A percentile compares a stretch with the other conserved stretches of the same genome.
Conservation (phyloP, 228 moss, liverwort and hornwort genomes). For the Sphagnum magellanicum region DNA sequence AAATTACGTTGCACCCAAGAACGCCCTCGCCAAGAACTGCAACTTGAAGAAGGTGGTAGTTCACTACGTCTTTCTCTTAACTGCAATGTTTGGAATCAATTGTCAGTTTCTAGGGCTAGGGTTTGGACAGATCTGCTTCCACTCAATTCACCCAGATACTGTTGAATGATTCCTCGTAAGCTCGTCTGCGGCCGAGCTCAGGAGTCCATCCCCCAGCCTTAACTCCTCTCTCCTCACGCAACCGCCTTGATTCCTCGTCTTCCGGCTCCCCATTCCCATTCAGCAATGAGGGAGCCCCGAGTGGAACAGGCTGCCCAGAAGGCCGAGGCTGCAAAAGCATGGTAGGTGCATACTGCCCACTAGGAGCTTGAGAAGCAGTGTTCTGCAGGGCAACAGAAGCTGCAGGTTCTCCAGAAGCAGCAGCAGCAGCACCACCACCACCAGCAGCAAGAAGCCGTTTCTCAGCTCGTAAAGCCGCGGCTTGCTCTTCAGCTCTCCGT, state of each 20-base stretch:
- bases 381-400: background rate
- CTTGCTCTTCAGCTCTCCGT: slow-evolving; percentile 61
- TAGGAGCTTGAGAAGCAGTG: background rate
- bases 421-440: slow-evolving; percentile 5
- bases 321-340: slow-evolving; percentile 50
- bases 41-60: no score
- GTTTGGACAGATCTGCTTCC: background rate
- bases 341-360: slow-evolving; percentile 68
- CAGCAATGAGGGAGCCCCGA: slow-evolving; percentile 37
- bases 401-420: slow-evolving; percentile 32
- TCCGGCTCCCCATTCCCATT: slow-evolving; percentile 50
- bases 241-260: slow-evolving; percentile 50
- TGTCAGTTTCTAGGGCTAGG: no score
- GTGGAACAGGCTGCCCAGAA: slow-evolving; percentile 51
- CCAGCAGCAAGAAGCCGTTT: slow-evolving; percentile 19
- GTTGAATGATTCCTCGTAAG: slow-evolving; percentile 68
- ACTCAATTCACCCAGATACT: slow-evolving; percentile 73
- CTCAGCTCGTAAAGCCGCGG: slow-evolving; percentile 41
- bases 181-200: slow-evolving; percentile 58
- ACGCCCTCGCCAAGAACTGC: no score
- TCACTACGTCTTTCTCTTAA: no score
- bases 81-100: no score
- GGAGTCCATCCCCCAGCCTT: slow-evolving; percentile 87
- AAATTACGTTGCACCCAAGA: no score
- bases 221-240: slow-evolving; percentile 62